Base-by-base conservation (phyloP, 768 basidiomycete species). In the Austroboletus eburneus region DNA sequence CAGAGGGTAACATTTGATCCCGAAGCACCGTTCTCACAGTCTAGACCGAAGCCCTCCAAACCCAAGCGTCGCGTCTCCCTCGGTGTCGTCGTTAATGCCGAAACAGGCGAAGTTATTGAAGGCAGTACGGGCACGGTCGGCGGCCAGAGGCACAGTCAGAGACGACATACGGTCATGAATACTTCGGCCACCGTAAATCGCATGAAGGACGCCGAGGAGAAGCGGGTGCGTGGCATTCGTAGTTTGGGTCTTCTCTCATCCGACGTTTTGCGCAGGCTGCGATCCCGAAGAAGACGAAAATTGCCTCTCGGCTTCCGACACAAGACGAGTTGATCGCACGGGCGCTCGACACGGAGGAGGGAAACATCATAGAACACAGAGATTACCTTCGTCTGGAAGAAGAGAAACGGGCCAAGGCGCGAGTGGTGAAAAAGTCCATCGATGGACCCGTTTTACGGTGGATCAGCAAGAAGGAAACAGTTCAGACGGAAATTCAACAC, bases 301-400 rank as follows among this genome's bases (percentile, higher is more conserved):
- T 65, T 3, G 72, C 71, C 44, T 72, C 68, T 20, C 81, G 73
- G 24, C 63, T 69, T 5, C 76, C 73, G 36, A 89, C 89, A 0
- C 91, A 94, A 57, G 85, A 79, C n/a, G 87, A 93, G 56, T 76
- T 93, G 8, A 85, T 94, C 46, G 81, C 80, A 2, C 79, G 79
- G 7, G 91, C 91, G 0, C 77, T 93, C 16, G 87, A 91, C 56
- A 89, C 83, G 43, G 91, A 93, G 64, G 91, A 91, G 64, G 82
- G 84, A 0, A 94, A 94, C 61, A 80, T 84, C 18, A 73, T 74
- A 5, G 83, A 89, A 39, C 87, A 93, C 52, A 73, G 78, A 29
- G 79, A 91, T 55, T 93, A 92, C 58, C 78, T 93, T 23, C 77
- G 74, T 41, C 66, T 80, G 2, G 91, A 94, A 55, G 90, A 89